Evolutionary conservation across 2,329 filamentous ascomycete genomes (phyloP), one percentile per base, ranked within the genome.

Genomic region (Pyrenochaeta sp.): DNA sequence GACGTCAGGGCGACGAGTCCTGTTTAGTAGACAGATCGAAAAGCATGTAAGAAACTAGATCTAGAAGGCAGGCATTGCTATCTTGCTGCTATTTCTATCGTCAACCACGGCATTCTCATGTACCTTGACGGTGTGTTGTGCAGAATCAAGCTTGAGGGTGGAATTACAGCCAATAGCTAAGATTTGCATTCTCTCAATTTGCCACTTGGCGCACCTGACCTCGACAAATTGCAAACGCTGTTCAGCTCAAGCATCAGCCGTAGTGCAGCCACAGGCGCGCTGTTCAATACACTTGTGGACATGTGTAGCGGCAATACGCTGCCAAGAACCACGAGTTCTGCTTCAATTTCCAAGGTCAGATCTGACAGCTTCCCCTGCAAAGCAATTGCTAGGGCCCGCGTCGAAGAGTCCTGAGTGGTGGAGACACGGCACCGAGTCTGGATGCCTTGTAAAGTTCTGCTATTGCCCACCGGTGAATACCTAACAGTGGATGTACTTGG

Each of bases 261-360:
- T 46, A 46, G 40, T 24, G 44, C 39, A 32, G 30, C 50, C 52
- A 46, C 43, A 54, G 34, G 9, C 8, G 34, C 34, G 8, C 34
- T 5, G 13, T 39, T 54, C 44, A 54, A 44, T 28, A 27, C 30
- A 34, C 19, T 34, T 28, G 15, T 10, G 51, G 53, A 45, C 45
- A 52, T 56, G 49, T 56, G 57, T 56, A 57, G 59, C 59, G 57
- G 51, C 28, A n/a, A 48, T 54, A 48, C 50, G 22, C 37, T 34
- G 53, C 58, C 50, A 51, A 36, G 58, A 28, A 12, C 25, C 34
- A 50, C 19, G 36, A 25, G n/a, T 46, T 36, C 37, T 37, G 32
- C 44, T 12, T 34, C 40, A 32, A 4, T 44, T 45, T 40, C 37
- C 5, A 40, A 40, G 44, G 22, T 37, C 12, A 44, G 0, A 8